phyloP scores from a whole-genome alignment of 2,329 filamentous ascomycete species.

The Aotearoamyces nothofagi region DNA sequence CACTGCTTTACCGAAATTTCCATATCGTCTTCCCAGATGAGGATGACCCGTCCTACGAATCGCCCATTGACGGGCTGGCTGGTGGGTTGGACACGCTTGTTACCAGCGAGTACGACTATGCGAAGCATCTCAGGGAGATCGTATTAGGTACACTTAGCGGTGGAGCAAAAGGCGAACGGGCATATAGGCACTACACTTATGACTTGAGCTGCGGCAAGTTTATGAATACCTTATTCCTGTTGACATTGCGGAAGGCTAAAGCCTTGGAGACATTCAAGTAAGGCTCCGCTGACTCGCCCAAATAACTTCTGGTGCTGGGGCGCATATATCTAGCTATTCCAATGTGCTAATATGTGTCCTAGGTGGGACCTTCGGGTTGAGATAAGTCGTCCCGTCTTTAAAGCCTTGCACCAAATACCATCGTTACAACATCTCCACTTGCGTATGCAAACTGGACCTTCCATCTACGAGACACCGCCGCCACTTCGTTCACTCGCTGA shows the following conservation, averaged over 20 bases:
- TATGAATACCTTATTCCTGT: slow-evolving; percentile 41
- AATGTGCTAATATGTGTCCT: background rate
- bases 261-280: slow-evolving; percentile 41
- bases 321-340: background rate
- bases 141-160: slow-evolving; percentile 38
- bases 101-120: slow-evolving; percentile 49
- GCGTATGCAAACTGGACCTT: slow-evolving; percentile 40
- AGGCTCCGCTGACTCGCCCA: slow-evolving; percentile 7
- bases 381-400: slow-evolving; percentile 41
- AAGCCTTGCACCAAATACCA: slow-evolving; percentile 35
- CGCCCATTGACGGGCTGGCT: slow-evolving; percentile 39
- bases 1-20: slow-evolving; percentile 43
- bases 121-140: slow-evolving; percentile 37
- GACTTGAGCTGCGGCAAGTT: slow-evolving; percentile 45
- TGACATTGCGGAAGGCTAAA: slow-evolving; percentile 38
- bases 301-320: slow-evolving; percentile 1
- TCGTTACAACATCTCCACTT: slow-evolving; percentile 38
- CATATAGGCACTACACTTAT: slow-evolving; percentile 38
- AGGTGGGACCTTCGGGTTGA: slow-evolving; percentile 53
- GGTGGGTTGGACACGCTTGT: slow-evolving; percentile 44
- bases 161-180: slow-evolving; percentile 34
- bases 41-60: slow-evolving; percentile 34
- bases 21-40: slow-evolving; percentile 46
- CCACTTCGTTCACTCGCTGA: slow-evolving; percentile 19
- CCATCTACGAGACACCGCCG: slow-evolving; percentile 34